These are phyloP conservation scores for Phytophthora citrophthora DNA, from an alignment of 352 stramenopile species.

Conservation along the genomic window DNA sequence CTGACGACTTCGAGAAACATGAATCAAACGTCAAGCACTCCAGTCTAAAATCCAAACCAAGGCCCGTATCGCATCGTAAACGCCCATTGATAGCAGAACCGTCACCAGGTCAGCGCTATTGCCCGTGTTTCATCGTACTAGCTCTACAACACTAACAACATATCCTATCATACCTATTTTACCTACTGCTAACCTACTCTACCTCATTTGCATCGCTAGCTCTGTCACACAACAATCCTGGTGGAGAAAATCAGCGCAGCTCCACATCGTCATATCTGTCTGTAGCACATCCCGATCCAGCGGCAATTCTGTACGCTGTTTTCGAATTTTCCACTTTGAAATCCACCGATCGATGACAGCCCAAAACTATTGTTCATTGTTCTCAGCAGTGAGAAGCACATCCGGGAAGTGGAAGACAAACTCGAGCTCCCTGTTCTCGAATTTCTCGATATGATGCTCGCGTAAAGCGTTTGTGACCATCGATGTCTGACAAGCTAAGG, in stretches of 20 bases:
- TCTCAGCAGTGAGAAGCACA: constrained; percentile 46
- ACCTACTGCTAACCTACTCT: constrained; percentile 50
- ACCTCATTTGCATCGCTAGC: constrained; percentile 40
- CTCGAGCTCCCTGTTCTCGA: constrained; percentile 59
- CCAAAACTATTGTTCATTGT: constrained; percentile 6
- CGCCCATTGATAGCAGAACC: constrained; percentile 11
- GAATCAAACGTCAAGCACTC: background rate
- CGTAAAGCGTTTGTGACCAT: constrained; percentile 30
- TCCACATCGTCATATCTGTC: constrained; percentile 13
- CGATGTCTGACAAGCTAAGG: background rate
- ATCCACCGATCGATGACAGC: background rate
- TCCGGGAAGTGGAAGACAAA: constrained; percentile 55
- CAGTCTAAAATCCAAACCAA: background rate
- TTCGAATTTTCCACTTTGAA: background rate
- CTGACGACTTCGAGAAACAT: constrained; percentile 11
- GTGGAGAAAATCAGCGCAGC: background rate
- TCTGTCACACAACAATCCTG: constrained; percentile 9
- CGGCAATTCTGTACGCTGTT: constrained; percentile 39
- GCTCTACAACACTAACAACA: constrained; percentile 41
- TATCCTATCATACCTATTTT: constrained; percentile 48
- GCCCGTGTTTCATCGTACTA: constrained; percentile 19
- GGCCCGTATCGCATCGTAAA: constrained; percentile 19
- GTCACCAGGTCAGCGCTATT: constrained; percentile 35
- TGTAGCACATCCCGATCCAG: constrained; percentile 14
- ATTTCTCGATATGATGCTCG: constrained; percentile 72